phyloP scores from a whole-genome alignment of 164 flowering plant genomes.

The Stephania cephalantha region DNA sequence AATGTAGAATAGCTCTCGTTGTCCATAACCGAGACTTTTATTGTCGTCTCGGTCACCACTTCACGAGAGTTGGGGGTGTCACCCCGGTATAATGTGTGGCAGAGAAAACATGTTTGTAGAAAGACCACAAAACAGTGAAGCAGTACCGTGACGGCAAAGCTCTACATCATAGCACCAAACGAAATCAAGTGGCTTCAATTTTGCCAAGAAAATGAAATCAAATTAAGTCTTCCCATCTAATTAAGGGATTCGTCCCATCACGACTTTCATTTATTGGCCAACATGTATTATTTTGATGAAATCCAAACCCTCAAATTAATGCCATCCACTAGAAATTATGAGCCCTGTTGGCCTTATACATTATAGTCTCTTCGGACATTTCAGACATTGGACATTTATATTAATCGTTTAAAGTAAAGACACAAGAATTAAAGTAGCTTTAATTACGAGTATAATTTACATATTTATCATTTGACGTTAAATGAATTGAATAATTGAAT shows the following conservation, averaged over 20 bases:
- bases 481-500: no score
- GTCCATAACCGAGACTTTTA: no score
- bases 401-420: no score
- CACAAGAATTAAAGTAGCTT: no score
- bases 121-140: neutral
- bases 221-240: neutral
- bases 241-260: neutral
- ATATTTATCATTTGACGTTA: no score
- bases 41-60: no score
- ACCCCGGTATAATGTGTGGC: neutral
- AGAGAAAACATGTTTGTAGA: neutral
- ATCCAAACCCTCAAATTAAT: neutral
- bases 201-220: neutral
- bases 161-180: neutral
- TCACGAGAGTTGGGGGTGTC: no score
- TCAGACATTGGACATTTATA: no score
- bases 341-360: neutral
- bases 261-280: neutral
- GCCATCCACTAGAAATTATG: neutral
- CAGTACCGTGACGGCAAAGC: conserved; percentile 3
- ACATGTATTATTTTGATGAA: neutral
- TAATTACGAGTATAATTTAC: no score
- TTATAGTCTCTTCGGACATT: no score
- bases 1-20: no score
- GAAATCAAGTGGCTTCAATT: neutral